phyloP scores from a whole-genome alignment of 495 filamentous ascomycete genomes.

The Aspergillus nidulans region DNA sequence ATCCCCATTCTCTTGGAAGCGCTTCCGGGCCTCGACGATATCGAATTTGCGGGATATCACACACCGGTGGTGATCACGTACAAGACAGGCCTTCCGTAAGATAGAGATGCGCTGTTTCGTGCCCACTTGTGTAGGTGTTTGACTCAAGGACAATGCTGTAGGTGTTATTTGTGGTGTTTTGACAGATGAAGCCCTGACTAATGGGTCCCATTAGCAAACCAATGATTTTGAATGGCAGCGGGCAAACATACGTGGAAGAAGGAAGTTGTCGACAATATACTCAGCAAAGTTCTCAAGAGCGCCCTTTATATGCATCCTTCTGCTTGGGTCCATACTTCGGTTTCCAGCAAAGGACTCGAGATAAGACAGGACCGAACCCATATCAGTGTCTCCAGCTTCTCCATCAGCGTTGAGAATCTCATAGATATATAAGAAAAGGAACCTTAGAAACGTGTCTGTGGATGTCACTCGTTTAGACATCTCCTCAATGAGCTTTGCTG shows the following conservation, averaged over 20 bases:
- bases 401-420: not conserved
- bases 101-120: slow-evolving; percentile 4
- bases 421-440: slow-evolving; percentile 6
- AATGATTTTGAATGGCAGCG: no score
- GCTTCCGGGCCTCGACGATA: not conserved
- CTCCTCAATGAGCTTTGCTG: not conserved
- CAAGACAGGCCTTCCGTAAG: not conserved
- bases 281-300: not conserved
- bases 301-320: no score
- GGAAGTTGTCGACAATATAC: slow-evolving; percentile 3
- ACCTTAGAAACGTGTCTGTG: slow-evolving; percentile 4
- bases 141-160: not conserved
- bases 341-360: not conserved
- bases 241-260: not conserved
- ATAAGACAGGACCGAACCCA: not conserved
- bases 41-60: slow-evolving; percentile 11
- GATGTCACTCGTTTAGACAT: not conserved
- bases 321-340: no score
- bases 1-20: not conserved
- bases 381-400: not conserved
- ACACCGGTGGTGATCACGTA: slow-evolving; percentile 7
- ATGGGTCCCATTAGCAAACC: no score
- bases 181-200: slow-evolving; percentile 6
- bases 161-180: slow-evolving; percentile 10
- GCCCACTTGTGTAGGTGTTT: not conserved